Base-by-base conservation (phyloP, 768 basidiomycete genomes). In the Podaxis carcinomalis region DNA sequence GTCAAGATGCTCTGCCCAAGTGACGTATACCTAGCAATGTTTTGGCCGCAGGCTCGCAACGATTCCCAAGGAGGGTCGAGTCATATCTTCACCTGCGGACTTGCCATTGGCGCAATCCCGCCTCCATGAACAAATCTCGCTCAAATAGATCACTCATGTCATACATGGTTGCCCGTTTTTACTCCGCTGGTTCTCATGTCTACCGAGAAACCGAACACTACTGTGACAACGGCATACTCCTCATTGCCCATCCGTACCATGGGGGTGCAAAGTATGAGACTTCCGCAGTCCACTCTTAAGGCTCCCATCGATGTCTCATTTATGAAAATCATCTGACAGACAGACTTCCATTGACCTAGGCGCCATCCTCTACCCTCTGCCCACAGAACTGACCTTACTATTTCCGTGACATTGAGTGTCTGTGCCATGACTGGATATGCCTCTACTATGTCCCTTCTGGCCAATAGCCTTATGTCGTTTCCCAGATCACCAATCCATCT, bases 131-230 rank as follows among this genome's bases (percentile, higher is more conserved):
- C 51, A 25, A n/a, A 28, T 13, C 37, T 28, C 50, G 13, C 50
- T n/a, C 39, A n/a, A n/a, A 51, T 32, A 32, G 46, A n/a, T 27
- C 32, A 10, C n/a, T 35, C 44, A 14, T 39, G 36, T 50, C 37
- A 36, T 28, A 35, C 13, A 59, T 21, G 39, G n/a, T 32, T 46
- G 16, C 13, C 56, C 44, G 32, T 47, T 35, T 56, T 37, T 32
- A 28, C 57, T 51, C 50, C 57, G 40, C 39, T 40, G 16, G 36
- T 59, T 59, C 57, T 21, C 57, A 52, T 51, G 57, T 28, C 50
- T 35, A 25, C 50, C 57, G 50, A 32, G 11, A 32, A 59, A 51
- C 14, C 50, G 11, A 39, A 35, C n/a, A 7, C 21, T 6, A 6
- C 21, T 49, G 19, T 50, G 47, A 49, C 32, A 7, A 52, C 28